Conservation (phyloP, 2,329 filamentous ascomycete genomes). For the Beauveria brongniartii region DNA sequence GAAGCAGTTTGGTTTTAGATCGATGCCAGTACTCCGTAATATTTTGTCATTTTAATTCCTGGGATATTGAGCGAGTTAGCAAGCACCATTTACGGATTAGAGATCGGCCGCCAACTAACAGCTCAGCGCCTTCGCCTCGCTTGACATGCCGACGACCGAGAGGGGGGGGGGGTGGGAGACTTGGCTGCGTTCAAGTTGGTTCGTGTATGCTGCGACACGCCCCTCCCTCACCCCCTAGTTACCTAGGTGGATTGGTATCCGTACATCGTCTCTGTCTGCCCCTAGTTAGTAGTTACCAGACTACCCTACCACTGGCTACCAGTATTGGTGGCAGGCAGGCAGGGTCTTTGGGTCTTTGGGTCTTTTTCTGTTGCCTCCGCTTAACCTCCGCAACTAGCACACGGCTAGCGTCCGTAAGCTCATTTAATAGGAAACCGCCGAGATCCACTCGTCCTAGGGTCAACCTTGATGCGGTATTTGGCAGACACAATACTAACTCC, state of each 20-base stretch:
- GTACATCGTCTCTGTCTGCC: too few relatives aligned
- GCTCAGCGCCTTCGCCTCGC: slow-evolving; percentile 11
- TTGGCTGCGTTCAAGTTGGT: not conserved
- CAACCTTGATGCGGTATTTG: slow-evolving; percentile 2
- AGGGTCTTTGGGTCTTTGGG: not conserved
- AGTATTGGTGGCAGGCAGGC: not conserved
- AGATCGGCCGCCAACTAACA: slow-evolving; percentile 10
- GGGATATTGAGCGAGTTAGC: not conserved
- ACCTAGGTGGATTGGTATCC: too few relatives aligned
- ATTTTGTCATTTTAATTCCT: not conserved
- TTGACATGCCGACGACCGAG: slow-evolving; percentile 8
- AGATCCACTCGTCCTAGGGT: not conserved
- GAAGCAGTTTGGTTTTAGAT: slow-evolving; percentile 1
- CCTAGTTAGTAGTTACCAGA: too few relatives aligned
- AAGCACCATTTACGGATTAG: not conserved
- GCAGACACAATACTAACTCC: slow-evolving; percentile 4
- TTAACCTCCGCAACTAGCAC: slow-evolving; percentile 7
- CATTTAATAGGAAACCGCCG: slow-evolving; percentile 3
- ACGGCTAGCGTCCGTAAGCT: not conserved
- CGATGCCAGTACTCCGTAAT: not conserved
- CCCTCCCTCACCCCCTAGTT: not conserved
- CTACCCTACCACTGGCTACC: too few relatives aligned
- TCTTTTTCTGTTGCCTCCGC: slow-evolving; percentile 1
- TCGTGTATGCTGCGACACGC: not conserved
- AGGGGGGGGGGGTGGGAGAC: not conserved